A percentile compares a stretch with the other conserved stretches of the same genome.
Evolutionary conservation across 768 basidiomycete species (phyloP).

Genomic region (Suillus paluster): DNA sequence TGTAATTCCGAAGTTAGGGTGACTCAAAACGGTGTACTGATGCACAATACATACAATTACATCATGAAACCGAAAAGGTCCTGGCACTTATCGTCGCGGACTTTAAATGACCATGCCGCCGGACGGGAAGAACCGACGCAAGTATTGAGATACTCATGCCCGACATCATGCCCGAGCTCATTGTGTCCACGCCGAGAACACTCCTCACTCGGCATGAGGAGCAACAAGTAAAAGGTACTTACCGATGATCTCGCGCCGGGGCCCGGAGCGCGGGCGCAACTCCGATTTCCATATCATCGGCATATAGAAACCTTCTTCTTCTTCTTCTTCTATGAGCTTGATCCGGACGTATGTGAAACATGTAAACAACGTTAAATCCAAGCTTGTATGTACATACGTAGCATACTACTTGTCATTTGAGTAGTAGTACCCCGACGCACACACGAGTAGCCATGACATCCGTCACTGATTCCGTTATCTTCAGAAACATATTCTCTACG

Average conservation of each 20-base stretch:
- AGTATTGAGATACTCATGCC: slow-evolving; percentile 1
- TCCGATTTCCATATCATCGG: not conserved
- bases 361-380: too few relatives aligned
- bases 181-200: too few relatives aligned
- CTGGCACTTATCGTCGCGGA: not conserved
- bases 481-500: slow-evolving; percentile 47
- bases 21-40: not conserved
- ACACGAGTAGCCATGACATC: slow-evolving; percentile 29
- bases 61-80: not conserved
- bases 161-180: not conserved
- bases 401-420: too few relatives aligned
- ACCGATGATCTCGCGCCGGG: too few relatives aligned
- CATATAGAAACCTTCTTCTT: not conserved
- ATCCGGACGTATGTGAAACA: not conserved
- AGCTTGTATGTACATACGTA: too few relatives aligned
- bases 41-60: too few relatives aligned
- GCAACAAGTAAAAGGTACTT: too few relatives aligned
- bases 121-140: not conserved
- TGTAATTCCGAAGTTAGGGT: not conserved
- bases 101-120: not conserved
- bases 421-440: not conserved
- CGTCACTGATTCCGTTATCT: slow-evolving; percentile 42
- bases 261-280: too few relatives aligned
- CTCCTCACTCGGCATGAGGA: not conserved
- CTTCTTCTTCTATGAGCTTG: not conserved